Base-by-base conservation (phyloP, 495 filamentous ascomycete genomes). In the Collariella sp. region DNA sequence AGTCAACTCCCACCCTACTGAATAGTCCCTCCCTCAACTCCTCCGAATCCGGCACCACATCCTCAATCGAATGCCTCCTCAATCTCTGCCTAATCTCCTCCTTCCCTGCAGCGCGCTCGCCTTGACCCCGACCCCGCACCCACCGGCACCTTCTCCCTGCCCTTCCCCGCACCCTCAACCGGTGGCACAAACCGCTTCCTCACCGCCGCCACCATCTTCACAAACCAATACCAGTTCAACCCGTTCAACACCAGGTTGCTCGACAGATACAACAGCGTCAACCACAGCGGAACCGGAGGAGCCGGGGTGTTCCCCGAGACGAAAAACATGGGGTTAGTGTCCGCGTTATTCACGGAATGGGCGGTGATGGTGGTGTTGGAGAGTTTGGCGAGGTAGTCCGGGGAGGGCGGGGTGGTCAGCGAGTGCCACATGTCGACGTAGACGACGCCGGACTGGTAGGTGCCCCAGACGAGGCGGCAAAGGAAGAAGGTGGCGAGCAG, bases 221-320 rank as follows among this genome's bases (percentile, higher is more conserved):
- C 83, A 69, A 95, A 97, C 93, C 93, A 98, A 73, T 83, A 91
- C 67, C 89, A 90, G 70, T 98, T 98, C 43, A 98, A 73, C 46
- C 79, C 74, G 70, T 96, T 96, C 15, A 98, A 75, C 4, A 85
- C 76, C 22, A 91, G 40, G 64, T 98, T 97, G 38, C 82, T 82
- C 3, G 70, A 75, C 1, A 96, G 71, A 62, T 97, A 97, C 23
- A 82, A 76, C 15, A 74, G 61, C 3, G 86, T 86, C 22, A 97
- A 74, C 91, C 93, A 97, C 1, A 81, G 60, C 0, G 93, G 93
- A 5, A 96, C 72, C 18, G 71, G 62, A 51, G 72, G 72, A 9
- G 75, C 68, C 16, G 70, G 63, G 52, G 72, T 71, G 7, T 74
- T 67, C 29, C 66, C 66, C 39, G 57, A 64, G 11, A 73, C 73